phyloP scores from a whole-genome alignment of 495 filamentous ascomycete species.

The Terfezia boudieri region DNA sequence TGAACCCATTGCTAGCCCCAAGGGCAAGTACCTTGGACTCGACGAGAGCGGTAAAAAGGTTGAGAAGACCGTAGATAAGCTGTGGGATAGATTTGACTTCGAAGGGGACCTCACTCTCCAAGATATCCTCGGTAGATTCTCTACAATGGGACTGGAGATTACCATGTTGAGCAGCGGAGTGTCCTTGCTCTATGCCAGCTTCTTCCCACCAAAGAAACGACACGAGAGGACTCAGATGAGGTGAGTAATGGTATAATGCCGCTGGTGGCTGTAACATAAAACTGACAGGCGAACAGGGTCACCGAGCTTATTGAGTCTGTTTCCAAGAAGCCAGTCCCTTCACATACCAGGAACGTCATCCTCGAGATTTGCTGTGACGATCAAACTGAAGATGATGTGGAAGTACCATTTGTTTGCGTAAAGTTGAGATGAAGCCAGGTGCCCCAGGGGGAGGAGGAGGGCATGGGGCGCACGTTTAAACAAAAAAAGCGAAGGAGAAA shows the following conservation, averaged over 20 bases:
- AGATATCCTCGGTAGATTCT: constrained; percentile 64
- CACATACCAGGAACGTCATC: constrained; percentile 84
- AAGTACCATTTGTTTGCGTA: constrained; percentile 63
- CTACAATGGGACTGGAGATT: constrained; percentile 54
- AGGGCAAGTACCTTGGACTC: constrained; percentile 56
- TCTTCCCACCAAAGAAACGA: constrained; percentile 70
- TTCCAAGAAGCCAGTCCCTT: constrained; percentile 63
- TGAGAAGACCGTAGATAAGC: constrained; percentile 73
- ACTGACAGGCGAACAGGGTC: background rate
- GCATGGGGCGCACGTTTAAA: background rate
- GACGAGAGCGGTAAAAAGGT: constrained; percentile 29
- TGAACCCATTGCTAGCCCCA: constrained; percentile 80
- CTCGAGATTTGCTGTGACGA: constrained; percentile 94
- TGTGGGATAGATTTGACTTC: constrained; percentile 96
- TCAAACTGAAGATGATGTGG: constrained; percentile 74
- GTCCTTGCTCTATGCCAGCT: constrained; percentile 84
- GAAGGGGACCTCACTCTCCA: constrained; percentile 52
- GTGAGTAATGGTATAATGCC: constrained; percentile 8
- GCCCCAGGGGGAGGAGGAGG: background rate
- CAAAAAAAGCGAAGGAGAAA: background rate
- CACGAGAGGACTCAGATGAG: constrained; percentile 54
- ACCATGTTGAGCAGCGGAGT: constrained; percentile 93
- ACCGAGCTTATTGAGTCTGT: background rate
- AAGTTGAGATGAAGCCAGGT: background rate
- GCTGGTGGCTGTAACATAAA: background rate